Evolutionary conservation across 2,329 filamentous ascomycete genomes (phyloP), one percentile per base, ranked within the genome.

Genomic region (Didymella glomerata): DNA sequence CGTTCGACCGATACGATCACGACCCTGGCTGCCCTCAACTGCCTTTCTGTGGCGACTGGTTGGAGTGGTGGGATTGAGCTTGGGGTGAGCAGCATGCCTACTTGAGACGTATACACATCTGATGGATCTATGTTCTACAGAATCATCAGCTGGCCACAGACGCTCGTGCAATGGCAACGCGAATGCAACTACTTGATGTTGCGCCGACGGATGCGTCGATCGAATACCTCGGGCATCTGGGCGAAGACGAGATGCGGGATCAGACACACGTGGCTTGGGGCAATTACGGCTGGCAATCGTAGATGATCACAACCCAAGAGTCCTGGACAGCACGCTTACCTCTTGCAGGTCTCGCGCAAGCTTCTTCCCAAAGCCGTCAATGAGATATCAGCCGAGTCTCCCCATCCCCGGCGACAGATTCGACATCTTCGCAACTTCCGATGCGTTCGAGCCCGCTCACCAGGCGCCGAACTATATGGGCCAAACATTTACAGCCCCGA

Each of bases 1-100:
- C 54, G 54, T 3, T 54, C 25, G 46, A 50, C 41, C 34, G 54
- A 61, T 25, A 50, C 59, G 24, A 28, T 32, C 34, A 25, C 36
- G 2, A 57, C 58, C 4, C 41, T 61, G 3, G 53, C 58, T 16
- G 59, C 59, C 10, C 27, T 58, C 20, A 61, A 58, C 32, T 61
- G 54, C 28, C 54, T 61, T 11, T 51, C 50, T 22, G 46, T 52
- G 13, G 54, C 54, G 7, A 52, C 47, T 1, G 25, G 41, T 0
- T 57, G 49, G 54, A 40, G 45, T 22, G 47, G 50, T 32, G 42
- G 42, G 14, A 52, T 48, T 13, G 42, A 61, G 20, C 45, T 58
- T 38, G 49, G 34, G 36, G 36, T 40, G 36, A 40, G 36, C 16
- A 40, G 36, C 6, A 40, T 18, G 16, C 9, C 18, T 18, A 40